phyloP scores from a whole-genome alignment of 2,329 filamentous ascomycete genomes.

The Aspergillus sp. region DNA sequence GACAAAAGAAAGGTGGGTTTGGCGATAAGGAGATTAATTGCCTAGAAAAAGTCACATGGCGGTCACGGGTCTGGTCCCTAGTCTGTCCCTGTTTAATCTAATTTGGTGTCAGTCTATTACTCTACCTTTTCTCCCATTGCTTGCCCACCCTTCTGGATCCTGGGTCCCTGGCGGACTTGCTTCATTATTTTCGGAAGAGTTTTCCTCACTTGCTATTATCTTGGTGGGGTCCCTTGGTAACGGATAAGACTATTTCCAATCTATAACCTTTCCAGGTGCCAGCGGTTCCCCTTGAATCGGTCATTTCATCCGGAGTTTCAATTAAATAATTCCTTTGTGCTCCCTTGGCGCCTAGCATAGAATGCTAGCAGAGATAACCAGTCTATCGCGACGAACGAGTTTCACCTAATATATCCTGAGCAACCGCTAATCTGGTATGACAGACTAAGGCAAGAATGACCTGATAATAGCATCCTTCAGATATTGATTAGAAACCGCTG shows the following conservation, averaged over 20 bases:
- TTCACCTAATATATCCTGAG: conserved; percentile 1
- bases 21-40: not conserved
- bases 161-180: not conserved
- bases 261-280: not conserved
- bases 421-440: conserved; percentile 11
- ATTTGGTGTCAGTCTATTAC: conserved; percentile 3
- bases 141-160: not conserved
- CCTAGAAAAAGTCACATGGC: conserved; percentile 10
- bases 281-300: not conserved
- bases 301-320: not conserved
- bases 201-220: conserved; percentile 1
- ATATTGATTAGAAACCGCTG: not conserved
- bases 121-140: not conserved
- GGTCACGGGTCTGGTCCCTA: conserved; percentile 12
- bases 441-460: conserved; percentile 11
- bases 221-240: conserved; percentile 1
- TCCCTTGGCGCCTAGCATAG: not conserved
- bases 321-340: not conserved
- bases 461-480: conserved; percentile 5
- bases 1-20: not conserved
- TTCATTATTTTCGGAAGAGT: not conserved
- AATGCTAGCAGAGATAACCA: not conserved
- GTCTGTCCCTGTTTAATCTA: conserved; percentile 10
- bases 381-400: not conserved
- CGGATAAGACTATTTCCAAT: not conserved